Percentiles rank a stretch among this genome's conserved stretches.
phyloP scores from a whole-genome alignment of 1,284 basidiomycete genomes.

The Limonomyces culmigenus region DNA sequence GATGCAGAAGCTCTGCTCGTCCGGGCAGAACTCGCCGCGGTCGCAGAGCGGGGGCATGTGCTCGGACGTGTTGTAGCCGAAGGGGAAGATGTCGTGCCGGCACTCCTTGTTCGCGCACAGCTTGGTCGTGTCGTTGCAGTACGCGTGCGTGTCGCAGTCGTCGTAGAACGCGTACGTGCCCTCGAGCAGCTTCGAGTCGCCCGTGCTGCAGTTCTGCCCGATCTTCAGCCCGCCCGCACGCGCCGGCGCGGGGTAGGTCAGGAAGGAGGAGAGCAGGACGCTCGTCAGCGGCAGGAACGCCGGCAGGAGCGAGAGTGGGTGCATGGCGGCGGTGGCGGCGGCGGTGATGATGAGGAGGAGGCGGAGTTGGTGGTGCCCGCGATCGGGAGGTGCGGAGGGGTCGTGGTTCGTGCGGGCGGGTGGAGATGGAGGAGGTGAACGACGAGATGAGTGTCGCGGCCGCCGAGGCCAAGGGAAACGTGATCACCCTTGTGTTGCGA shows the following conservation, averaged over 20 bases:
- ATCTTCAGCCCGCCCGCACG: slow-evolving; percentile 12
- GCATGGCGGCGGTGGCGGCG: background rate
- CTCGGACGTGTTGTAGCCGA: slow-evolving; percentile 34
- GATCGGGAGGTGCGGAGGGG: too few species aligned
- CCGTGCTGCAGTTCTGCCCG: slow-evolving; percentile 30
- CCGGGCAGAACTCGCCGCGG: slow-evolving; percentile 61
- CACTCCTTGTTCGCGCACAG: slow-evolving; percentile 54
- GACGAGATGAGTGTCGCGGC: too few species aligned
- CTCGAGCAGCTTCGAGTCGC: slow-evolving; percentile 48
- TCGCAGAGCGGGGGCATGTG: slow-evolving; percentile 46
- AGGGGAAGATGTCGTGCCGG: slow-evolving; percentile 61
- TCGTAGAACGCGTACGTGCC: slow-evolving; percentile 64
- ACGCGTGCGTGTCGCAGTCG: slow-evolving; percentile 59
- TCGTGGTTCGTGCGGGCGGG: too few species aligned
- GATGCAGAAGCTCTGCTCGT: slow-evolving; percentile 65
- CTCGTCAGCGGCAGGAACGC: slow-evolving; percentile 1
- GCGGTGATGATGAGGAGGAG: slow-evolving; percentile 1
- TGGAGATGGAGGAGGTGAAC: too few species aligned
- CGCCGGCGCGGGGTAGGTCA: background rate
- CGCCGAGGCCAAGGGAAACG: too few species aligned
- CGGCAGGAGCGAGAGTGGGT: background rate
- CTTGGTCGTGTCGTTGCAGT: slow-evolving; percentile 41
- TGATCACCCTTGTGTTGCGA: too few species aligned
- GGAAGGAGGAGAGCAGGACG: slow-evolving; percentile 2
- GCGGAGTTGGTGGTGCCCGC: too few species aligned